A percentile compares a stretch with the other conserved stretches of the same genome.
Evolutionary conservation across 257 asterid species (phyloP).

Genomic region (Striga asiatica): DNA sequence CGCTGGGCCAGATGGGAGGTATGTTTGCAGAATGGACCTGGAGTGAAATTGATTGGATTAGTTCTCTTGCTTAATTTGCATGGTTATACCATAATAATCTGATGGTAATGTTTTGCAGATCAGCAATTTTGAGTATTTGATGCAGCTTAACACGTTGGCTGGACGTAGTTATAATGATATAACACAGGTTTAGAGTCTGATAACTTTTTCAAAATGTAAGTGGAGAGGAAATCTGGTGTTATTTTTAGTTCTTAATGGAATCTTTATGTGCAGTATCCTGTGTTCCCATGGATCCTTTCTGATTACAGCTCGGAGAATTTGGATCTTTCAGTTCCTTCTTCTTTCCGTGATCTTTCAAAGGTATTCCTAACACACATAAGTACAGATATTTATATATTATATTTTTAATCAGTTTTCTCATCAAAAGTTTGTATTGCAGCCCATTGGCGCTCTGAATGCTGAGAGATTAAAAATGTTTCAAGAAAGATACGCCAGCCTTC

Average conservation of each 20-base stretch:
- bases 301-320: constrained; percentile 68
- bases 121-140: constrained; percentile 95
- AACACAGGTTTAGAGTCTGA: constrained; percentile 58
- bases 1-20: constrained; percentile 99
- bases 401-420: constrained; percentile 7
- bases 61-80: constrained; percentile 17
- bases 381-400: constrained; percentile 10
- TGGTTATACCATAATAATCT: constrained; percentile 12
- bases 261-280: constrained; percentile 77
- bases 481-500: constrained; percentile 92
- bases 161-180: constrained; percentile 97
- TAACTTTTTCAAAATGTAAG: constrained; percentile 6
- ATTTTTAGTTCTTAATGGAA: constrained; percentile 15
- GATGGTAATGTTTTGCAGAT: constrained; percentile 43
- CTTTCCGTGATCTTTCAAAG: constrained; percentile 95
- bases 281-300: constrained; percentile 95
- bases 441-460: constrained; percentile 86
- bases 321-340: constrained; percentile 76
- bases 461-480: constrained; percentile 77
- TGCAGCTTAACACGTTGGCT: constrained; percentile 97
- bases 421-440: constrained; percentile 43
- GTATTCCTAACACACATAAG: no score
- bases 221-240: constrained; percentile 4
- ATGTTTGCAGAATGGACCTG: constrained; percentile 26
- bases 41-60: constrained; percentile 8